Conservation (phyloP, 768 basidiomycete species). For the Amyloporia xantha region DNA sequence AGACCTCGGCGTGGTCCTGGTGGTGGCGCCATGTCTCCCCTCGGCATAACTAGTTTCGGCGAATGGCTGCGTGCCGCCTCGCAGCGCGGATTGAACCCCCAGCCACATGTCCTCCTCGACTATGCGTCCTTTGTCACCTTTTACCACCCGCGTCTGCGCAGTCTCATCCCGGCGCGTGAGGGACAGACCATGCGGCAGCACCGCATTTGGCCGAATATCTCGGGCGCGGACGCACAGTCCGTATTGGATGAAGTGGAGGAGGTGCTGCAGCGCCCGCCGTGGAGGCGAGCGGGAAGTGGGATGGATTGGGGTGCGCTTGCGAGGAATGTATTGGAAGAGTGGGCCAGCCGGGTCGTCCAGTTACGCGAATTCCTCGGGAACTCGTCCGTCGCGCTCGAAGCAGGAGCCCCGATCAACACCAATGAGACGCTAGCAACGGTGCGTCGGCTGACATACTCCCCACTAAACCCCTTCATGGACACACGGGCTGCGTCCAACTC, state of each 20-base stretch:
- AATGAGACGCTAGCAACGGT: neutral
- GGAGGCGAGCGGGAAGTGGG: neutral
- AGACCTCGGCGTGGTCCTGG: neutral
- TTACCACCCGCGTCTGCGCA: constrained; percentile 6
- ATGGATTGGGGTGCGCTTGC: constrained; percentile 5
- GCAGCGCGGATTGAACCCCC: neutral
- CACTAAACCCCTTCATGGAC: constrained; percentile 7
- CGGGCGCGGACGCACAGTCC: constrained; percentile 1
- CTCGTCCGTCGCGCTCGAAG: neutral
- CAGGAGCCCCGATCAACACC: neutral
- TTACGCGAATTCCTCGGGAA: constrained; percentile 5
- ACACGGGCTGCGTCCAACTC: neutral
- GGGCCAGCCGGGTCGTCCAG: constrained; percentile 1
- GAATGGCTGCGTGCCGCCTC: constrained; percentile 7
- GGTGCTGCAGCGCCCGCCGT: neutral
- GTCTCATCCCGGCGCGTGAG: constrained; percentile 1
- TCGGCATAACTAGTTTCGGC: neutral
- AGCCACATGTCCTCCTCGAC: constrained; percentile 5
- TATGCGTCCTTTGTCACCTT: constrained; percentile 5
- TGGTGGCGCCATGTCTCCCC: neutral
- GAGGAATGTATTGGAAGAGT: neutral
- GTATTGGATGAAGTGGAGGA: constrained; percentile 2
- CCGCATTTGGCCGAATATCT: constrained; percentile 6
- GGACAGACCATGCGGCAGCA: constrained; percentile 4
- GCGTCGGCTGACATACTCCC: constrained; percentile 4